phyloP scores from a whole-genome alignment of 768 basidiomycete species.

The Leccinum aurantiacum region DNA sequence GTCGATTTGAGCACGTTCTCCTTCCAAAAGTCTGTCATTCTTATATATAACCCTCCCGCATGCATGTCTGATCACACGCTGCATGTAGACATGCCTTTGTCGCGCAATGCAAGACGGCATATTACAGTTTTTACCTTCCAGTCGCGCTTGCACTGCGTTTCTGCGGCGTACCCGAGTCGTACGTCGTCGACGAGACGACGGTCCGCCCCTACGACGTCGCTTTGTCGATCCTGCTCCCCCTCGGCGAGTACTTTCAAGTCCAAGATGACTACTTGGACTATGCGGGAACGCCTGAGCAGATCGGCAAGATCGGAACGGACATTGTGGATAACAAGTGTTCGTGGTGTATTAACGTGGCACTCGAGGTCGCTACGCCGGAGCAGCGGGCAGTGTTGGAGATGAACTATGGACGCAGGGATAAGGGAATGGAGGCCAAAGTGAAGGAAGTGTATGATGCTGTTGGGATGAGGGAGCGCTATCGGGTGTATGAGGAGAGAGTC shows the following conservation, averaged over 20 bases:
- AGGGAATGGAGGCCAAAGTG: conserved; percentile 50
- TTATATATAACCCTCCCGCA: no score
- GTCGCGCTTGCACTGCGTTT: conserved; percentile 3
- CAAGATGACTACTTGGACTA: conserved; percentile 93
- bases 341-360: conserved; percentile 94
- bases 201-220: conserved; percentile 2
- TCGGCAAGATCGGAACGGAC: conserved; percentile 97
- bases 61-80: background rate
- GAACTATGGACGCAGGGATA: conserved; percentile 61
- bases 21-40: background rate
- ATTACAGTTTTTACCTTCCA: conserved; percentile 45
- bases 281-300: conserved; percentile 85
- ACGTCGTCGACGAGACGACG: conserved; percentile 39
- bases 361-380: conserved; percentile 53
- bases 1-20: conserved; percentile 7
- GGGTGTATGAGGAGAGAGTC: conserved; percentile 72
- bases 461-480: conserved; percentile 51
- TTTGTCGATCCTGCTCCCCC: conserved; percentile 3
- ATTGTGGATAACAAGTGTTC: conserved; percentile 99
- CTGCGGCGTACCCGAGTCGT: conserved; percentile 18
- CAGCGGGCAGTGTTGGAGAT: conserved; percentile 60
- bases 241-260: conserved; percentile 5
- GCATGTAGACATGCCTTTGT: background rate
- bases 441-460: conserved; percentile 47
- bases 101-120: conserved; percentile 44